phyloP scores from a whole-genome alignment of 2,329 filamentous ascomycete species.

The Trichoderma koningii region DNA sequence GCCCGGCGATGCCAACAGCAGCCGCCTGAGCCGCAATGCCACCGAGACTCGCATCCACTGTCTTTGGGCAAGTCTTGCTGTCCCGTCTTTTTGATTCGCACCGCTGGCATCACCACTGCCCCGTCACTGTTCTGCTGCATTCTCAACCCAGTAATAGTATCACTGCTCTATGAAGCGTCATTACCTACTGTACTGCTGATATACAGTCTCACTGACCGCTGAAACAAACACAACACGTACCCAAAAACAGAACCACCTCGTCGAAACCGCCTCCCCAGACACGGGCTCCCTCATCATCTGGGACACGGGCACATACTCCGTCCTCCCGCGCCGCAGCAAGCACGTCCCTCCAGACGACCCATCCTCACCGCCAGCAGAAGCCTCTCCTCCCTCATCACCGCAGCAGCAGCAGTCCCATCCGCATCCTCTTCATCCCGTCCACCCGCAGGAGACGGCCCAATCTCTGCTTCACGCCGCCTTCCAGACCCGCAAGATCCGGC shows the following conservation, averaged over 20 bases:
- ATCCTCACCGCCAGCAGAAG: slow-evolving; percentile 35
- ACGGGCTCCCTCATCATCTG: slow-evolving; percentile 64
- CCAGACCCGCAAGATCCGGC: slow-evolving; percentile 56
- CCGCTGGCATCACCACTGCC: too few species aligned
- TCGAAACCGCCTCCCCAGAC: slow-evolving; percentile 56
- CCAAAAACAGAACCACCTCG: slow-evolving; percentile 56
- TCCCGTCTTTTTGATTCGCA: too few species aligned
- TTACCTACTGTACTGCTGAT: not conserved
- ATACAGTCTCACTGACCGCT: not conserved
- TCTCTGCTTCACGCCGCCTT: slow-evolving; percentile 56
- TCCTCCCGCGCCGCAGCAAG: slow-evolving; percentile 50
- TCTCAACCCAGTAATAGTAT: too few species aligned
- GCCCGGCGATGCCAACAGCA: slow-evolving; percentile 59
- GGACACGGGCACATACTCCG: slow-evolving; percentile 61
- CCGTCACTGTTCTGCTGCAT: too few species aligned
- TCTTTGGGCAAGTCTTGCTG: slow-evolving; percentile 51
- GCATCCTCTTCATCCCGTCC: slow-evolving; percentile 30
- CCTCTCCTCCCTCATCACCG: slow-evolving; percentile 19
- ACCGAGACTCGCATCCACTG: slow-evolving; percentile 64
- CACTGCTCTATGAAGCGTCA: not conserved
- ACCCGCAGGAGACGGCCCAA: slow-evolving; percentile 42
- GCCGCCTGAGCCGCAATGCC: slow-evolving; percentile 58
- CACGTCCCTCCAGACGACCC: slow-evolving; percentile 38
- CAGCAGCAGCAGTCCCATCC: slow-evolving; percentile 24
- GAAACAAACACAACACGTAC: not conserved